Percentiles rank a stretch among this genome's conserved stretches.
Conservation (phyloP, 768 basidiomycete genomes). For the Auricularia sp. region DNA sequence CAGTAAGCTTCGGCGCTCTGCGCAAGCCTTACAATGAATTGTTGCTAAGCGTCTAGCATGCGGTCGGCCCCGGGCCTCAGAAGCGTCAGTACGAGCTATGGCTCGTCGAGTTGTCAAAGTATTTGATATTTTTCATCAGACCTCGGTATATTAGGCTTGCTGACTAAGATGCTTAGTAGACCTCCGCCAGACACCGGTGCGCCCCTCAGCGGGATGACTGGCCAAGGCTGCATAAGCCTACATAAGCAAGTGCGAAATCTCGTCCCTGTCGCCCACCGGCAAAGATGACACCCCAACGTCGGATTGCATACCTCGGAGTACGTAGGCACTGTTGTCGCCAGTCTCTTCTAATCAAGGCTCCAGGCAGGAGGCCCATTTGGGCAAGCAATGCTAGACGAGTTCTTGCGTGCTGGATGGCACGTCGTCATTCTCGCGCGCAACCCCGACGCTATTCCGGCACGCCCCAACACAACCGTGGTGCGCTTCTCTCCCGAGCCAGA, state of each 20-base stretch:
- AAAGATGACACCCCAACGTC: background rate
- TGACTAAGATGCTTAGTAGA: background rate
- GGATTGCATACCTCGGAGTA: background rate
- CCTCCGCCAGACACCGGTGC: background rate
- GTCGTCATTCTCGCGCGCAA: background rate
- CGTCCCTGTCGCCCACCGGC: background rate
- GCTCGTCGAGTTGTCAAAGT: no score
- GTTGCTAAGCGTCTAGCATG: no score
- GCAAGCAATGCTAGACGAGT: background rate
- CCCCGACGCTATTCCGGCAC: background rate
- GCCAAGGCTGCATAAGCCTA: no score
- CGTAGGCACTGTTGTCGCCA: background rate
- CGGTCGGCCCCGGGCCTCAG: no score
- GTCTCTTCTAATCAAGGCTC: background rate
- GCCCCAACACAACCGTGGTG: background rate
- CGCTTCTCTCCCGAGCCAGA: background rate
- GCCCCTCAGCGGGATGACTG: background rate
- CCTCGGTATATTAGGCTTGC: no score
- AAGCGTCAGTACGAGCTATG: no score
- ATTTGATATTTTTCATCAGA: no score
- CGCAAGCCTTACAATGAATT: no score
- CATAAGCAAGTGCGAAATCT: no score
- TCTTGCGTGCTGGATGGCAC: background rate
- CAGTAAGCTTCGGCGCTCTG: no score
- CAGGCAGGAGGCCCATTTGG: background rate